Conservation (phyloP, 192 early-diverging fungal genomes). For the Podila horticola region DNA sequence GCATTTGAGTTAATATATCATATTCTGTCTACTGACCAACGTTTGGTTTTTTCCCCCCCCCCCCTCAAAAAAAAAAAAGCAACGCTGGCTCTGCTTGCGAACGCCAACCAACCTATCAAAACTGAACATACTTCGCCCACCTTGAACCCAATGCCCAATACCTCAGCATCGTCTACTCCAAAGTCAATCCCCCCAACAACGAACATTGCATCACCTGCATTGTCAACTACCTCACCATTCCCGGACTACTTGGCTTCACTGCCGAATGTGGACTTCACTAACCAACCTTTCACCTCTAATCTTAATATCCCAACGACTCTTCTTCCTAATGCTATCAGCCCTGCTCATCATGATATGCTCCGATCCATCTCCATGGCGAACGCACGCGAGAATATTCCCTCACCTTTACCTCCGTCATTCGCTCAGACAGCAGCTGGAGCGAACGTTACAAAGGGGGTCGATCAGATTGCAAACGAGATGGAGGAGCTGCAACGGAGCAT, state of each 20-base stretch:
- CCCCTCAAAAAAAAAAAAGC: slow-evolving; percentile 1
- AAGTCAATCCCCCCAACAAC: neutral
- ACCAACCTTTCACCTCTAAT: slow-evolving; percentile 15
- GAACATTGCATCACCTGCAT: neutral
- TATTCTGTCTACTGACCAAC: neutral
- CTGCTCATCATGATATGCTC: slow-evolving; percentile 38
- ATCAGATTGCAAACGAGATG: slow-evolving; percentile 43
- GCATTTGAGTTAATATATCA: neutral
- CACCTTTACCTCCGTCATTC: slow-evolving; percentile 36
- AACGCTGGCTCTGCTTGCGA: slow-evolving; percentile 28
- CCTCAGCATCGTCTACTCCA: neutral
- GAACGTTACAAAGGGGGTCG: slow-evolving; percentile 25
- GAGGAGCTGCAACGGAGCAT: slow-evolving; percentile 42
- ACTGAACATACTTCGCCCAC: slow-evolving; percentile 1
- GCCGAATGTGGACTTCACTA: slow-evolving; percentile 2
- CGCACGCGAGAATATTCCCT: slow-evolving; percentile 9
- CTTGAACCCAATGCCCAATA: neutral
- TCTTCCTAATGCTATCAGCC: slow-evolving; percentile 30
- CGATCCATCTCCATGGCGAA: slow-evolving; percentile 46
- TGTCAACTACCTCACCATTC: slow-evolving; percentile 10
- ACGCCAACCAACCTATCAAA: slow-evolving; percentile 18
- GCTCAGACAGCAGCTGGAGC: slow-evolving; percentile 36
- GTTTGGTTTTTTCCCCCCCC: neutral
- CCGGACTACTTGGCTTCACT: slow-evolving; percentile 10
- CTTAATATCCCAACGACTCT: slow-evolving; percentile 27